phyloP scores from a whole-genome alignment of 2,329 filamentous ascomycete genomes.

The Penicillium sp. region DNA sequence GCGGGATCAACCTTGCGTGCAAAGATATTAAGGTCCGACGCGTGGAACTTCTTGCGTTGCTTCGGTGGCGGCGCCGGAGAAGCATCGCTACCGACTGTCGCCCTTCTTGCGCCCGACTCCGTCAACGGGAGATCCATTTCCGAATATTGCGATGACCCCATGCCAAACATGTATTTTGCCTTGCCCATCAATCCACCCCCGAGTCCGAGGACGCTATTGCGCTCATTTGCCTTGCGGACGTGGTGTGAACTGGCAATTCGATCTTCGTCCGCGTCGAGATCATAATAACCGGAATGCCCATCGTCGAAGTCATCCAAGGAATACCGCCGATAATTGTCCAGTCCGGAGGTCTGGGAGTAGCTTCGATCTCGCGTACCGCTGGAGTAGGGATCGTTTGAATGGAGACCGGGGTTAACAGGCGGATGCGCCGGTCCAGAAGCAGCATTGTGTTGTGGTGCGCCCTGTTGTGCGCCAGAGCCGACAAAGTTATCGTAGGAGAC shows the following conservation, averaged over 20 bases:
- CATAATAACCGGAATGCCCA: conserved; percentile 74
- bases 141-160: conserved; percentile 77
- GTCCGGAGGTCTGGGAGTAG: conserved; percentile 73
- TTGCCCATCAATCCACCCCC: conserved; percentile 83
- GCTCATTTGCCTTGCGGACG: conserved; percentile 62
- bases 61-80: conserved; percentile 45
- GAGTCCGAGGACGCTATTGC: conserved; percentile 84
- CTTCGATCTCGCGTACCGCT: conserved; percentile 41
- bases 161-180: conserved; percentile 86
- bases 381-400: conserved; percentile 40
- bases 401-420: conserved; percentile 33
- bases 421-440: conserved; percentile 40
- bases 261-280: conserved; percentile 61
- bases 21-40: conserved; percentile 84
- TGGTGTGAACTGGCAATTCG: conserved; percentile 50
- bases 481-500: conserved; percentile 95
- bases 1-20: conserved; percentile 84
- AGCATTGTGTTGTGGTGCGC: conserved; percentile 40
- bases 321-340: conserved; percentile 88
- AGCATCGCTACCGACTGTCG: conserved; percentile 45
- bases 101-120: conserved; percentile 61
- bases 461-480: conserved; percentile 58
- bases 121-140: conserved; percentile 98
- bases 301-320: conserved; percentile 84
- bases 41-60: conserved; percentile 60